A percentile compares a stretch with the other conserved stretches of the same genome.
These are phyloP conservation scores for Capronia epimyces DNA, from an alignment of 2,329 filamentous ascomycete genomes.

Conservation along the genomic window DNA sequence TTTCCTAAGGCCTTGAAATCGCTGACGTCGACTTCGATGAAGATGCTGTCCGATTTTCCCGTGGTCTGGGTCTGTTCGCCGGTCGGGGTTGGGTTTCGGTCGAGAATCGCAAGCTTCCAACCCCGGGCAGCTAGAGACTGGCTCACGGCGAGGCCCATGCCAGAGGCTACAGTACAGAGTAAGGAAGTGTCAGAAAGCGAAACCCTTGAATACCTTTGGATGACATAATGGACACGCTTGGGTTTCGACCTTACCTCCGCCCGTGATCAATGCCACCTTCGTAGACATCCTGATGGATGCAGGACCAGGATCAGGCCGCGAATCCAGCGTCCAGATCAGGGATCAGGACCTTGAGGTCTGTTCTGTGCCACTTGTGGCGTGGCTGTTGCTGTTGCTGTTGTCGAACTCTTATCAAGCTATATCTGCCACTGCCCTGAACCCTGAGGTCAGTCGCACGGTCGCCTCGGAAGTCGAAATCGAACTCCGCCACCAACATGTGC, in stretches of 20 bases:
- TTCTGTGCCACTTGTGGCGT: no score
- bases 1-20: constrained; percentile 3
- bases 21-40: constrained; percentile 4
- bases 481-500: no score
- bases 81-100: constrained; percentile 39
- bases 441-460: no score
- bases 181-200: no score
- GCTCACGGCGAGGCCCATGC: constrained; percentile 43
- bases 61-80: neutral
- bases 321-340: no score
- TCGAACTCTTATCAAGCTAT: no score
- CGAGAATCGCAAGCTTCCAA: constrained; percentile 41
- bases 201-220: no score
- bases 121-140: constrained; percentile 35
- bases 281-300: neutral
- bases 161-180: constrained; percentile 33
- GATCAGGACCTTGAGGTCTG: no score
- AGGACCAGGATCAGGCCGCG: no score
- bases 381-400: no score
- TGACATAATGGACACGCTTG: neutral
- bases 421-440: no score
- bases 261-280: constrained; percentile 8
- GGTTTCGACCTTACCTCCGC: constrained; percentile 4
- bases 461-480: no score
- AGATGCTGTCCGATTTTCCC: constrained; percentile 5